Conservation (phyloP, 1,284 basidiomycete genomes). For the Ganoderma leucocontextum region DNA sequence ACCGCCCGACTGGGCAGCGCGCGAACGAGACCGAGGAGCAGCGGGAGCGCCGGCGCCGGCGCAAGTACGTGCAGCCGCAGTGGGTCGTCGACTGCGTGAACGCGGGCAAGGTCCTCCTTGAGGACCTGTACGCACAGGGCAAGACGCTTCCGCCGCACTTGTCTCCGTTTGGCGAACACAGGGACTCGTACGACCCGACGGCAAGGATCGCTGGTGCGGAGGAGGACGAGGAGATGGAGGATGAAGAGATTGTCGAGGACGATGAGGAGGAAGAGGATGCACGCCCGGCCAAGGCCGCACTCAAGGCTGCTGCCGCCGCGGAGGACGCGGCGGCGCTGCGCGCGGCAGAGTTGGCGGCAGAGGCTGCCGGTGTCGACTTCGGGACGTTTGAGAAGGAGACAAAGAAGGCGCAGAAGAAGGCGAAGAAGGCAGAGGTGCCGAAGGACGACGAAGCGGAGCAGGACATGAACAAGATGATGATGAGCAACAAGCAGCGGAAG, state of each 20-base stretch:
- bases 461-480: constrained; percentile 98
- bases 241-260: constrained; percentile 43
- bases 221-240: constrained; percentile 46
- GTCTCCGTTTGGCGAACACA: constrained; percentile 91
- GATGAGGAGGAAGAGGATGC: constrained; percentile 51
- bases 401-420: constrained; percentile 70
- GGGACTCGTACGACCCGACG: constrained; percentile 80
- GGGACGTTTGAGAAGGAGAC: constrained; percentile 86
- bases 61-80: constrained; percentile 96
- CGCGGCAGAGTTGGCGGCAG: constrained; percentile 93
- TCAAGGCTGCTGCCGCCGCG: constrained; percentile 63
- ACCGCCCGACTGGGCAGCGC: constrained; percentile 76
- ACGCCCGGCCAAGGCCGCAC: constrained; percentile 49
- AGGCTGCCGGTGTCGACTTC: constrained; percentile 88
- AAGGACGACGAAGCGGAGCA: constrained; percentile 65
- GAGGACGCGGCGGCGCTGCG: constrained; percentile 79
- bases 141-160: constrained; percentile 92
- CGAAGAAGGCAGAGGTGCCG: constrained; percentile 44
- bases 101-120: constrained; percentile 83
- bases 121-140: constrained; percentile 90
- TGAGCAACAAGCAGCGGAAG: constrained; percentile 97
- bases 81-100: constrained; percentile 99
- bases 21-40: constrained; percentile 64
- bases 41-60: constrained; percentile 68
- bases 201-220: constrained; percentile 48